Conservation (phyloP, 2,329 filamentous ascomycete genomes). For the Pseudonectria foliicola region DNA sequence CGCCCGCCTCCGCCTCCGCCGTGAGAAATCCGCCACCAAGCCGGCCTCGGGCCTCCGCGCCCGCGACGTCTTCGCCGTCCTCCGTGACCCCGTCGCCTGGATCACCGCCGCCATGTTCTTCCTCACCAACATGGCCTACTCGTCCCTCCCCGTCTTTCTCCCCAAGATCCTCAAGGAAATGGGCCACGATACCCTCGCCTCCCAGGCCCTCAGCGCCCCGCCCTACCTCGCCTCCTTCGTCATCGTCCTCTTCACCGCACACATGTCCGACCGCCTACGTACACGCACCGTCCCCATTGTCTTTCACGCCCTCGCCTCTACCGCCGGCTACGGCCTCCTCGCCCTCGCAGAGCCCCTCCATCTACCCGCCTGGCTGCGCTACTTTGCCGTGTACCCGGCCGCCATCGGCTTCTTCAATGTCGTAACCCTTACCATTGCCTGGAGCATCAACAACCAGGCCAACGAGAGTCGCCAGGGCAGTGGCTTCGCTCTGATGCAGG, state of each 20-base stretch:
- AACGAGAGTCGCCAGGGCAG: conserved; percentile 62
- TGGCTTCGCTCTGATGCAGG: conserved; percentile 73
- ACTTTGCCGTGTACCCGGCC: conserved; percentile 72
- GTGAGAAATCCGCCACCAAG: conserved; percentile 31
- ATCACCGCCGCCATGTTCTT: conserved; percentile 79
- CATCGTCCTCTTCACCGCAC: conserved; percentile 63
- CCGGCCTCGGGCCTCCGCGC: conserved; percentile 38
- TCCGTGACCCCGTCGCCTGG: conserved; percentile 41
- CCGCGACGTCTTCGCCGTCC: conserved; percentile 46
- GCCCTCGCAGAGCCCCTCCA: conserved; percentile 45
- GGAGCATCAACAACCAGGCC: conserved; percentile 81
- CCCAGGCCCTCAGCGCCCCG: conserved; percentile 74
- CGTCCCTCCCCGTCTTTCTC: conserved; percentile 79
- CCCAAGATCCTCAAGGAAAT: conserved; percentile 72
- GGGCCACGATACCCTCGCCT: conserved; percentile 60
- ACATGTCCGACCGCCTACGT: conserved; percentile 59
- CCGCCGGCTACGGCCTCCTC: conserved; percentile 52
- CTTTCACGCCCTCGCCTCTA: conserved; percentile 60
- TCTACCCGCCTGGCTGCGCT: conserved; percentile 48
- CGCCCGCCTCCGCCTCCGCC: conserved; percentile 59
- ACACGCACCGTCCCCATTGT: conserved; percentile 61
- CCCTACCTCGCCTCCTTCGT: conserved; percentile 73
- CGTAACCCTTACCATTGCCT: conserved; percentile 77
- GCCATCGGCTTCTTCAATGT: conserved; percentile 75
- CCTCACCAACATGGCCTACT: conserved; percentile 80